phyloP scores from a whole-genome alignment of 768 basidiomycete species.

The Gloeostereum incarnatum region DNA sequence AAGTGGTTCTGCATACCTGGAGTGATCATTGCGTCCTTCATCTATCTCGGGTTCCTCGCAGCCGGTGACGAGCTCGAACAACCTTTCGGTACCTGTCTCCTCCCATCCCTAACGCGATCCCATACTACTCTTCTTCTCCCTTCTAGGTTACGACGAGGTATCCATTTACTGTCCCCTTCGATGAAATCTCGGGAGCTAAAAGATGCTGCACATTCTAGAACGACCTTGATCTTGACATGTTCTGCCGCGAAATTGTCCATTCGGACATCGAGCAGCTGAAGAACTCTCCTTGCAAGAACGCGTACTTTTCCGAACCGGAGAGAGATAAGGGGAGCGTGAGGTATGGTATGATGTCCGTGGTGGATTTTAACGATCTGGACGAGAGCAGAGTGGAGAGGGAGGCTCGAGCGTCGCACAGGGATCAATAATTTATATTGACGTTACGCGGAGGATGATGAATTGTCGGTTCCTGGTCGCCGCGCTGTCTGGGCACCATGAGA shows the following conservation, averaged over 20 bases:
- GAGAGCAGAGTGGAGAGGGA: no score
- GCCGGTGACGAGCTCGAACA: slow-evolving; percentile 66
- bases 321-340: background rate
- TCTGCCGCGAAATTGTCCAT: slow-evolving; percentile 47
- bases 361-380: no score
- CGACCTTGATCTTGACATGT: slow-evolving; percentile 59
- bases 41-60: slow-evolving; percentile 66
- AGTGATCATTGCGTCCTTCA: slow-evolving; percentile 55
- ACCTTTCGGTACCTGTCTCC: slow-evolving; percentile 40
- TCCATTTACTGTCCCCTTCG: background rate
- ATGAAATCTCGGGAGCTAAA: slow-evolving; percentile 1
- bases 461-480: no score
- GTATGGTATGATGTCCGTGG: background rate
- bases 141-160: slow-evolving; percentile 51
- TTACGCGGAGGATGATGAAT: no score
- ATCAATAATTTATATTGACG: no score
- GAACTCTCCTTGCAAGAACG: slow-evolving; percentile 40
- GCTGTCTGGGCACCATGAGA: no score
- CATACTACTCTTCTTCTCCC: background rate
- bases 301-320: slow-evolving; percentile 28
- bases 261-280: slow-evolving; percentile 49
- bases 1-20: slow-evolving; percentile 59
- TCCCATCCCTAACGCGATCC: background rate
- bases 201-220: slow-evolving; percentile 29
- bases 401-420: no score